Base-by-base conservation (phyloP, 805 yeast genomes). In the Suhomyces xylopsoci region DNA sequence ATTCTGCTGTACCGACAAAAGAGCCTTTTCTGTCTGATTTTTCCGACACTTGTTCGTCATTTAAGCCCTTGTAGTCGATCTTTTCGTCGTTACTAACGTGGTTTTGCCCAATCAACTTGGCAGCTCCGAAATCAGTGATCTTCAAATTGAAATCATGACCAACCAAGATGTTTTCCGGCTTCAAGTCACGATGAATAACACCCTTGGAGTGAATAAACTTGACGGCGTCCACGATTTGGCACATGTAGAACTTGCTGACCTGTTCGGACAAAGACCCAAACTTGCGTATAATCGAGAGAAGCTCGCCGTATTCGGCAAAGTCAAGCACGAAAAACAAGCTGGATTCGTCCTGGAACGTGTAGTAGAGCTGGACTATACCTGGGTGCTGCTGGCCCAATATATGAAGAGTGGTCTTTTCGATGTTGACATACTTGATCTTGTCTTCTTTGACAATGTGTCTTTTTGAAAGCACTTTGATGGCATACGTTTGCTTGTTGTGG, bases 71-170 rank as follows among this genome's bases (percentile, higher is more conserved):
- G 55, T 67, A 70, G 51, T 70, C 76, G 28, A 73, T 65, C 10
- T 61, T 63, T 19, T 68, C 71, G 25, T 60, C 64, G 7, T 59
- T 58, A 15, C 65, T 66, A 40, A 81, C 81, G 47, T 64, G 65
- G 32, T 52, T 48, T 20, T 59, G 58, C 17, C 71, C 77, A 14
- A 89, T 71, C 5, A 90, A 74, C 66, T 89, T 90, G 1, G 98
- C 99, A n/a, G 98, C 96, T 9, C 99, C 99, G 69, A 94, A 94
- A 70, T 94, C 99, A 1, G 98, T 94, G 52, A 94, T 85, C 81
- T 92, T 90, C 54, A 94, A 72, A 62, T 89, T 85, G 81, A 92
- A 90, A 51, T 90, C 94, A 55, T 83, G 83, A 63, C 88, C 93
- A 46, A 94, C 80, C 59, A 93, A 68, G 47, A 93, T 88, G 65